A percentile compares a stretch with the other conserved stretches of the same genome.
Evolutionary conservation across 768 basidiomycete genomes (phyloP).

Genomic region (Termitomyces heimii): DNA sequence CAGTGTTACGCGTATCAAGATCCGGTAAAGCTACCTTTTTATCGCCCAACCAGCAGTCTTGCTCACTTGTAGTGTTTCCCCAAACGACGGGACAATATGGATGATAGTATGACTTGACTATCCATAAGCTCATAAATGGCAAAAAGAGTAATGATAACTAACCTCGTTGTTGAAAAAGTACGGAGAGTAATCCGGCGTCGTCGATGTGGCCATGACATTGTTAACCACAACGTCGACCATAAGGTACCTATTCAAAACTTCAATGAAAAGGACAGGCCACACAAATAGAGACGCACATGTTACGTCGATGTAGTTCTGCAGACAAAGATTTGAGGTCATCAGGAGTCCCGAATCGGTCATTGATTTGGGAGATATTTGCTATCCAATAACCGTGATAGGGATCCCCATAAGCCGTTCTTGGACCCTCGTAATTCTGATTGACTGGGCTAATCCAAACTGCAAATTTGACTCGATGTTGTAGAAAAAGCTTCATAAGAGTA

Average conservation of each 20-base stretch:
- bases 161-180: conserved; percentile 68
- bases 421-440: conserved; percentile 71
- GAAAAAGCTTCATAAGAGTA: background rate
- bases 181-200: conserved; percentile 54
- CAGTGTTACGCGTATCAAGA: conserved; percentile 65
- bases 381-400: conserved; percentile 88
- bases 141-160: conserved; percentile 6
- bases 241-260: conserved; percentile 42
- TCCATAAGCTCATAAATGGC: background rate
- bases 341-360: conserved; percentile 57
- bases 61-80: conserved; percentile 62
- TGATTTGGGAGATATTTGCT: conserved; percentile 55
- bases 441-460: conserved; percentile 83
- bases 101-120: conserved; percentile 59
- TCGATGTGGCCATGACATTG: conserved; percentile 72
- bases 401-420: conserved; percentile 68
- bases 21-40: conserved; percentile 68
- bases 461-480: background rate
- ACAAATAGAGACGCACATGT: conserved; percentile 44
- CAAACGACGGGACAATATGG: conserved; percentile 73
- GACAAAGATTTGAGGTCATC: conserved; percentile 61
- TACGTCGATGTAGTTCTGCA: conserved; percentile 56
- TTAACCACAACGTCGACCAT: conserved; percentile 88
- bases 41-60: conserved; percentile 84
- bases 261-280: background rate